Evolutionary conservation across 2,329 filamentous ascomycete genomes (phyloP), one percentile per base, ranked within the genome.

Genomic region (Fusarium sp.): DNA sequence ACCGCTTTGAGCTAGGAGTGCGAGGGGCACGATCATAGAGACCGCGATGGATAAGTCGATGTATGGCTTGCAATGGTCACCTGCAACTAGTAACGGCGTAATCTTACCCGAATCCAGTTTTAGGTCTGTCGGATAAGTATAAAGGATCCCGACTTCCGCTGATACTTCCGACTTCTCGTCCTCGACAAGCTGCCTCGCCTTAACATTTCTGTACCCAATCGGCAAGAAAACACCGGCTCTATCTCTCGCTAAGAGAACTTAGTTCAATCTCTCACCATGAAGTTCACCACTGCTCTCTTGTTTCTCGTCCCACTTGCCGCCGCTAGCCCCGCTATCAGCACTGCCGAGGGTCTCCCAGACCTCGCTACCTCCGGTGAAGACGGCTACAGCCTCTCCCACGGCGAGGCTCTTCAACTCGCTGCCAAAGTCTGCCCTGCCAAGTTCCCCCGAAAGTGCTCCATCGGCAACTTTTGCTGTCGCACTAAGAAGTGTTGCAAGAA

Each of bases 401-500:
- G 61, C 1, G 66, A 54, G 8, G 61, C 39, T 4, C 22, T 61
- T 13, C 44, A 60, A 22, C 50, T 60, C 4, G 69, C 69, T 9
- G 66, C 66, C 17, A 36, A n/a, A 11, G 51, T 64, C 18, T 71
- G 69, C 41, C 66, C 69, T 22, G 56, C 66, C 56, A 71, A 70
- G 6, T 71, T 58, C n/a, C 69, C 69, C 12, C 32, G 66, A 28
- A 61, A 70, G 24, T 64, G 63, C 48, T 50, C 63, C 3, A 41
- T 71, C 5, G 58, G 48, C 0, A 57, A 54, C 17, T 68, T 71
- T 2, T 72, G 70, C 41, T 71, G 70, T 3, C 54, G 57, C 3
- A 72, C 69, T 5, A 68, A 67, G 11, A 72, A 72, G 39, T 72
- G 63, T 20, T 72, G 67, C 17, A 63, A 41, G 26, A 63, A 72